Conservation (phyloP, 1,284 basidiomycete species). For the Ustilago curta region DNA sequence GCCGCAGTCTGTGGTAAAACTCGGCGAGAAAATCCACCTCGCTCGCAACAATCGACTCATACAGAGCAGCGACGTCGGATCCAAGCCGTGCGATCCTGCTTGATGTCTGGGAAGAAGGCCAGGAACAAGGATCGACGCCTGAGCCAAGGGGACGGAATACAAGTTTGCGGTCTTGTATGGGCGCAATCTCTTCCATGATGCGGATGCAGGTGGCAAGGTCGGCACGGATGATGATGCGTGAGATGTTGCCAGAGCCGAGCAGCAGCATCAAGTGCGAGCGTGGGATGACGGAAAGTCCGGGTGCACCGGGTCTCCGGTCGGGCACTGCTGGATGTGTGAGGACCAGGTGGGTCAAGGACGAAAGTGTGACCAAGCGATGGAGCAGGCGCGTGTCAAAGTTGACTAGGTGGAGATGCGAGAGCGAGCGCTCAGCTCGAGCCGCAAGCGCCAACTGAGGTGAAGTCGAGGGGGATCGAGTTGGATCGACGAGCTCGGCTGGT, state of each 20-base stretch:
- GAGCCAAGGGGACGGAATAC: conserved; percentile 38
- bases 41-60: conserved; percentile 7
- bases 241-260: conserved; percentile 33
- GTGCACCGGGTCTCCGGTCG: conserved; percentile 19
- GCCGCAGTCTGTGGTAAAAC: conserved; percentile 17
- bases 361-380: conserved; percentile 38
- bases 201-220: conserved; percentile 30
- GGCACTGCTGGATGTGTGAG: conserved; percentile 33
- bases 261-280: conserved; percentile 43
- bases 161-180: conserved; percentile 43
- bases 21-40: conserved; percentile 34
- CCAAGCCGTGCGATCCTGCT: background rate
- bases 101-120: background rate
- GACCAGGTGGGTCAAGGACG: conserved; percentile 46
- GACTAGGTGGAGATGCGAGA: conserved; percentile 44
- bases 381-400: conserved; percentile 44
- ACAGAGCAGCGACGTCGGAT: conserved; percentile 6
- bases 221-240: conserved; percentile 34
- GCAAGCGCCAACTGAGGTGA: background rate
- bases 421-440: conserved; percentile 15
- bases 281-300: conserved; percentile 36
- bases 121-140: conserved; percentile 5
- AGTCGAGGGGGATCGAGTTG: background rate
- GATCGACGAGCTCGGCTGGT: background rate
- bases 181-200: conserved; percentile 40